phyloP scores from a whole-genome alignment of 257 asterid genomes.

The Nicotiana attenuata region DNA sequence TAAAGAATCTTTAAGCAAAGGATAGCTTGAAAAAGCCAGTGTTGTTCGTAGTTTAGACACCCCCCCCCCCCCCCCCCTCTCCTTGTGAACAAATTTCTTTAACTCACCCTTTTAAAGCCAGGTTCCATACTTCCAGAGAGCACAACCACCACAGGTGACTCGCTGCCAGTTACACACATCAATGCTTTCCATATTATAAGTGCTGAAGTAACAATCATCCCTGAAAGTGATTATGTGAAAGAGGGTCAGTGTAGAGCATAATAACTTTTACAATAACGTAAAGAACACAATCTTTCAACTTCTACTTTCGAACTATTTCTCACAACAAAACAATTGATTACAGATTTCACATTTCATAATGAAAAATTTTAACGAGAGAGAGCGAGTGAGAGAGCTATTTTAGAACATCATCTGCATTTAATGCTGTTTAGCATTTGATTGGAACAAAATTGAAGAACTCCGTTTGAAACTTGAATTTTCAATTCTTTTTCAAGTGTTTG shows the following conservation, averaged over 20 bases:
- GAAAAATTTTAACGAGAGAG: background rate
- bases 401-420: background rate
- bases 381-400: background rate
- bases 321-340: background rate
- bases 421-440: background rate
- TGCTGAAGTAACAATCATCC: constrained; percentile 97
- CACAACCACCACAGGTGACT: constrained; percentile 98
- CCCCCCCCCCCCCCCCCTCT: background rate
- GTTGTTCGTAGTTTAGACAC: background rate
- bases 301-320: background rate
- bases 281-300: background rate
- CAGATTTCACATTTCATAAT: background rate
- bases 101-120: constrained; percentile 88
- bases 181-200: constrained; percentile 97
- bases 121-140: constrained; percentile 99
- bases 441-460: background rate
- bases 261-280: background rate
- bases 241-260: background rate
- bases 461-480: background rate
- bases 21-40: background rate
- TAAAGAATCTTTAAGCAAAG: background rate
- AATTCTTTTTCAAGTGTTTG: background rate
- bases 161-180: constrained; percentile 95
- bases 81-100: background rate
- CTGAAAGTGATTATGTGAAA: constrained; percentile 32